Conservation (phyloP, 345 rosid species). For the Aquilaria yunnanensis region DNA sequence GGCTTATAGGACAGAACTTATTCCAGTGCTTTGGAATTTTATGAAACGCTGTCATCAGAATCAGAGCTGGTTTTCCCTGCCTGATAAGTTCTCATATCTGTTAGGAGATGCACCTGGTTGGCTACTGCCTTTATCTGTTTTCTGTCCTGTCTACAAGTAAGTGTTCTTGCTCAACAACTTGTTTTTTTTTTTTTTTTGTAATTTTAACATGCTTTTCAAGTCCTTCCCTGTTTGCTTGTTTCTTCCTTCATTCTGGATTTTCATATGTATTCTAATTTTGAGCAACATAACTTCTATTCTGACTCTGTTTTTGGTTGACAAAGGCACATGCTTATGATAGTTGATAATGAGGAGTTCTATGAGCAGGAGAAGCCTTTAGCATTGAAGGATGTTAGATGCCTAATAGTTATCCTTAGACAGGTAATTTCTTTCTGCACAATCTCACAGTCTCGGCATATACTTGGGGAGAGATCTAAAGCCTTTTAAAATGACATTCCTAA, state of each 20-base stretch:
- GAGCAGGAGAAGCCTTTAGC: conserved; percentile 91
- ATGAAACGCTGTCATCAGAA: conserved; percentile 87
- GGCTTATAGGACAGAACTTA: conserved; percentile 94
- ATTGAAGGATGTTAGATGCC: conserved; percentile 64
- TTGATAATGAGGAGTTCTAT: conserved; percentile 95
- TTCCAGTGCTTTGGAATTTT: conserved; percentile 84
- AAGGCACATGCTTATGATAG: conserved; percentile 97
- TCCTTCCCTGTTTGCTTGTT: conserved; percentile 9
- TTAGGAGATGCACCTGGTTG: conserved; percentile 90
- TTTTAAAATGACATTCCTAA: too few relatives aligned
- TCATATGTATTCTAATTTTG: conserved; percentile 1
- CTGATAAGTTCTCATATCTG: conserved; percentile 48
- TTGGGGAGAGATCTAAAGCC: too few relatives aligned
- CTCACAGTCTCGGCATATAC: not conserved
- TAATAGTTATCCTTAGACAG: conserved; percentile 81
- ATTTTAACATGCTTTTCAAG: conserved; percentile 3
- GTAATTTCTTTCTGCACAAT: conserved; percentile 25
- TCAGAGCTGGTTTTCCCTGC: conserved; percentile 72
- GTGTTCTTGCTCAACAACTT: conserved; percentile 19
- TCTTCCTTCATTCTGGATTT: conserved; percentile 1
- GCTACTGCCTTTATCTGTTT: conserved; percentile 89
- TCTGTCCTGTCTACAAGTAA: conserved; percentile 98
- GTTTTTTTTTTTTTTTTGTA: not conserved
- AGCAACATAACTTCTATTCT: not conserved
- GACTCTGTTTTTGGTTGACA: conserved; percentile 27